Base-by-base conservation (phyloP, 371 early-diverging fungal species). In the Globomyces sp. region DNA sequence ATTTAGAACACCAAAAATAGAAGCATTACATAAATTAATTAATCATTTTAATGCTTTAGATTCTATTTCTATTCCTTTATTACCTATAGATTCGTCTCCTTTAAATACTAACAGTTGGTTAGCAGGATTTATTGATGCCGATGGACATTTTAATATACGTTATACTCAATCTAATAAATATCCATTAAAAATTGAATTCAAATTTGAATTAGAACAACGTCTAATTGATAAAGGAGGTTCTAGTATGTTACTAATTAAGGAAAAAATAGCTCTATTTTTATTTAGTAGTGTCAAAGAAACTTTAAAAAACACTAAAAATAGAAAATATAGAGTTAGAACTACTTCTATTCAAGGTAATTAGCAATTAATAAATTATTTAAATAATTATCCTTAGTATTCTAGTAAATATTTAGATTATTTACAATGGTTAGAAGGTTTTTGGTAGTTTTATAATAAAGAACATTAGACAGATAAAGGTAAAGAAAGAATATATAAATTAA, bases 401-500 rank as follows among this genome's bases (percentile, higher is more conserved):
- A 63, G 63, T 63, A 63, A 63, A 74, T 74, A 67, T 74, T 49
- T 65, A 53, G 43, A 69, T 68, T 72, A 67, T 50, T 45, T 59
- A 55, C 45, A 63, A 36, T 68, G 64, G 63, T 57, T 41, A 47
- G 61, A 66, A 72, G 73, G 69, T 50, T 80, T 64, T 57, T 57
- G 57, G 61, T 55, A 37, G 65, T 73, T 65, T 57, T 63, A 67
- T 55, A 63, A 68, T 51, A 63, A 61, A 65, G 74, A 71, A 58
- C 63, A 70, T 59, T 68, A 63, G 68, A 74, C 60, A 68, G 47
- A 70, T 71, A 69, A 68, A 67, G 41, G 58, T 74, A 68, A 69
- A 72, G 68, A 66, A 71, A 72, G 74, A 72, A 75, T 72, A 72
- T 74, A 75, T 74, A 72, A 79, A n/a, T n/a, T n/a, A n/a, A n/a